Evolutionary conservation across 2,329 filamentous ascomycete species (phyloP), one percentile per base, ranked within the genome.

Genomic region (Cordyceps militaris): DNA sequence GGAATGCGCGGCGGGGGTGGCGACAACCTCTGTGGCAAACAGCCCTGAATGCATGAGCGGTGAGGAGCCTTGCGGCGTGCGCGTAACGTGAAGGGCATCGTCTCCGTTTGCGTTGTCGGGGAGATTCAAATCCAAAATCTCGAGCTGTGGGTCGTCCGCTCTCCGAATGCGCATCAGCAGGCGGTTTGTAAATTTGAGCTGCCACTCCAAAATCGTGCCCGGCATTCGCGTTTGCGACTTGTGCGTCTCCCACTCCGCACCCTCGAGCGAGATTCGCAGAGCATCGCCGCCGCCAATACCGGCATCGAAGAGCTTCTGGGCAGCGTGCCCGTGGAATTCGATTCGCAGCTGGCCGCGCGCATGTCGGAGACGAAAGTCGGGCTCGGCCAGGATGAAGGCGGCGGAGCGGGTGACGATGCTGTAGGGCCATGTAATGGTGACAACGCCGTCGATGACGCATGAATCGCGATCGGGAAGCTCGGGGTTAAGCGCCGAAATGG

Each of bases 381-480:
- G 85, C 66, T 97, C 92, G 47, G 89, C 89, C 34, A 97, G 81
- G 21, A 95, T 81, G 52, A 97, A 85, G 26, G 90, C 87, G 63
- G 91, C 81, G 40, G 85, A 85, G 55, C 81, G 82, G 30, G 82
- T 87, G 26, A 90, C 84, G 23, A 87, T 88, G 62, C 89, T 96
- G 71, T 90, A 97, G 0, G 93, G 93, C 92, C 93, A 97, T 59
- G 90, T 85, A 36, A 97, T 83, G 9, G 91, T 93, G 23, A 97
- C 83, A 16, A 88, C 78, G 40, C 89, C 91, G 59, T 83, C 80
- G 32, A 96, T 72, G 13, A 76, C 73, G 60, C 74, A 74, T 6
- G 72, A 69, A 2, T 66, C 58, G 24, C 70, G 68, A 13, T 77
- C 68, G 14, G 71, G 57, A 6, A 84, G 65, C 9, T 76, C 72